phyloP scores from a whole-genome alignment of 2,329 filamentous ascomycete genomes.

The Monilinia fructicola region DNA sequence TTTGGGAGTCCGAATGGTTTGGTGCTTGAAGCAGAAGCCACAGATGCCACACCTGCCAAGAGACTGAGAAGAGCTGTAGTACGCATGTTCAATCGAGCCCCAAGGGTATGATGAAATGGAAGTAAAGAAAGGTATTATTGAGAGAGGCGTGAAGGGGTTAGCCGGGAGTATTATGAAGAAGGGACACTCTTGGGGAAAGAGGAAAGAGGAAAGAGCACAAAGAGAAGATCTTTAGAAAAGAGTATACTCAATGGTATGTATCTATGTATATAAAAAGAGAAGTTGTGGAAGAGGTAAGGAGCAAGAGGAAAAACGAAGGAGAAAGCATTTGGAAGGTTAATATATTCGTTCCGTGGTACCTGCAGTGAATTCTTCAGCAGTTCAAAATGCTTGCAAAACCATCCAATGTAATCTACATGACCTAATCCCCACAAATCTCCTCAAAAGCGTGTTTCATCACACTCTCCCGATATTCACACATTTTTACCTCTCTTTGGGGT shows the following conservation, averaged over 20 bases:
- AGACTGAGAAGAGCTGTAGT: conserved; percentile 19
- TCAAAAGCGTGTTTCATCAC: conserved; percentile 14
- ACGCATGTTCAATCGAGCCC: conserved; percentile 14
- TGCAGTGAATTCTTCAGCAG: conserved; percentile 6
- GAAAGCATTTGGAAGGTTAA: conserved; percentile 7
- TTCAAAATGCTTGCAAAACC: not conserved
- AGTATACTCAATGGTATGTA: not conserved
- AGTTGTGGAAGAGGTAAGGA: conserved; percentile 1
- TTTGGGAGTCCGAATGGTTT: conserved; percentile 15
- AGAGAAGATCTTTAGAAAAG: not conserved
- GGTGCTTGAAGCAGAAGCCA: conserved; percentile 14
- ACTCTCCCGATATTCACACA: conserved; percentile 9
- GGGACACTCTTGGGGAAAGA: not conserved
- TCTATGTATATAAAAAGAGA: not conserved
- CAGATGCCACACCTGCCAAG: conserved; percentile 17
- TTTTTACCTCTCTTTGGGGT: not conserved
- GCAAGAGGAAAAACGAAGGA: not conserved
- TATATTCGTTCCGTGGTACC: conserved; percentile 7
- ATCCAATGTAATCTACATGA: conserved; percentile 12
- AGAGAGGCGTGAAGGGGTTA: not conserved
- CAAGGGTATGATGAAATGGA: not conserved
- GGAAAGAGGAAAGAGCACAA: not conserved
- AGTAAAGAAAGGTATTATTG: not conserved
- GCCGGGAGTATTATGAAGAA: not conserved
- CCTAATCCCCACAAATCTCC: conserved; percentile 5